Percentiles rank a stretch among this genome's conserved stretches.
Evolutionary conservation across 306 rosid genomes (phyloP).

Genomic region (Albizia julibrissin): DNA sequence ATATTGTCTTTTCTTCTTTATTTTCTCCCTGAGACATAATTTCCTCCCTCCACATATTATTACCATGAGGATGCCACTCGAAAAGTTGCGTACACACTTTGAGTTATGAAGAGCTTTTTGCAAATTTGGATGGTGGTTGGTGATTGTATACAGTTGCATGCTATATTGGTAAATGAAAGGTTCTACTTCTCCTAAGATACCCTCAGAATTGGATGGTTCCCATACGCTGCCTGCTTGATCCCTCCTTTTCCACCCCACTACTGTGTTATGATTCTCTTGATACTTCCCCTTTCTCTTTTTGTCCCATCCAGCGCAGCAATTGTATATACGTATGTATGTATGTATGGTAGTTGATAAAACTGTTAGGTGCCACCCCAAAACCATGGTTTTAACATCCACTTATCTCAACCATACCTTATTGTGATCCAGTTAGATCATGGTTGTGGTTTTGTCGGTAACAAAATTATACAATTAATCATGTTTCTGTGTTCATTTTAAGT

Average conservation of each 20-base stretch:
- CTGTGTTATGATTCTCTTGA: not conserved
- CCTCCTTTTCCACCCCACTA: not conserved
- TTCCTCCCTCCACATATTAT: not conserved
- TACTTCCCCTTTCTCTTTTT: not conserved
- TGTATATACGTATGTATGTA: not conserved
- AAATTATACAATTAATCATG: too few species aligned
- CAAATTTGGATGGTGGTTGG: not conserved
- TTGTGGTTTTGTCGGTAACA: not conserved
- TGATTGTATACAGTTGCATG: not conserved
- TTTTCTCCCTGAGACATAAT: not conserved
- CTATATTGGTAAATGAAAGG: not conserved
- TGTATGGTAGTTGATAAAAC: not conserved
- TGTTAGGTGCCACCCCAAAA: not conserved
- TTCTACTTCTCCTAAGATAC: not conserved
- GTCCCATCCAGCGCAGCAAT: not conserved
- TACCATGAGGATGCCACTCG: not conserved
- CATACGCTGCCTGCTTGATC: not conserved
- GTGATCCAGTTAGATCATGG: not conserved
- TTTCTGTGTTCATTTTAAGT: not conserved
- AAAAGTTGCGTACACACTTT: not conserved
- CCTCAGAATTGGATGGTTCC: slow-evolving; percentile 5
- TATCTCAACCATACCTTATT: not conserved
- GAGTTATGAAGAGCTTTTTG: not conserved
- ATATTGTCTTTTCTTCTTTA: not conserved
- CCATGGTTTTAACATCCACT: not conserved